These are phyloP conservation scores for Delphinella strobiligena DNA, from an alignment of 2,329 filamentous ascomycete species.

Conservation along the genomic window DNA sequence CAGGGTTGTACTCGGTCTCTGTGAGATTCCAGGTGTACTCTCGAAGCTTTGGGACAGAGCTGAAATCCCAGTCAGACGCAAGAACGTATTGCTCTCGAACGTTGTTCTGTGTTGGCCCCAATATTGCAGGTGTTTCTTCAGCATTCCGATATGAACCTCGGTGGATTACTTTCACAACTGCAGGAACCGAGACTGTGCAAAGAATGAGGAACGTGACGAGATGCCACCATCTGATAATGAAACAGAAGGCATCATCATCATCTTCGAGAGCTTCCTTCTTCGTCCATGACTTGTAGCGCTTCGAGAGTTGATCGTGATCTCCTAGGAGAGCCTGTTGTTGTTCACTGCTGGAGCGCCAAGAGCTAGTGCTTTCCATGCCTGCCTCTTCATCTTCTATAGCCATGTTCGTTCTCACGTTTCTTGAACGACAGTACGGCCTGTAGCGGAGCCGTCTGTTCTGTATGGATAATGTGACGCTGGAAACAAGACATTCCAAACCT, in stretches of 20 bases:
- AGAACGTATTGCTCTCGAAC: slow-evolving; percentile 42
- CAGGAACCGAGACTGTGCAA: slow-evolving; percentile 6
- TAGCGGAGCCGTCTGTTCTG: too few species aligned
- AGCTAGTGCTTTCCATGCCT: background rate
- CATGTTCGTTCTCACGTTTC: too few species aligned
- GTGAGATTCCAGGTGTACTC: slow-evolving; percentile 50
- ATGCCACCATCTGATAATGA: slow-evolving; percentile 10
- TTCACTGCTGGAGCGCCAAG: slow-evolving; percentile 5
- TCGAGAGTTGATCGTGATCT: background rate
- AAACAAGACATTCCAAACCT: too few species aligned
- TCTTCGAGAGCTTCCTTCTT: slow-evolving; percentile 10
- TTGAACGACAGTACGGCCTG: too few species aligned
- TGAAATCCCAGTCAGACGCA: slow-evolving; percentile 43
- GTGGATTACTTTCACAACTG: slow-evolving; percentile 6
- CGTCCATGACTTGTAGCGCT: background rate
- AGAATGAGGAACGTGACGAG: slow-evolving; percentile 7
- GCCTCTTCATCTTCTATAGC: slow-evolving; percentile 2
- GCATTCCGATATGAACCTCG: slow-evolving; percentile 1
- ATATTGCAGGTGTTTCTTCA: background rate
- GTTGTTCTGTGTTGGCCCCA: too few species aligned
- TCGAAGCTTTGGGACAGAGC: slow-evolving; percentile 37
- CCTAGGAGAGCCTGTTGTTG: slow-evolving; percentile 13
- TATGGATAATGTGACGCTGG: too few species aligned
- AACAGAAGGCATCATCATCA: slow-evolving; percentile 1
- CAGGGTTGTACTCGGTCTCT: slow-evolving; percentile 48